Base-by-base conservation (phyloP, 2,329 filamentous ascomycete genomes). In the Aspergillus calidoustus region DNA sequence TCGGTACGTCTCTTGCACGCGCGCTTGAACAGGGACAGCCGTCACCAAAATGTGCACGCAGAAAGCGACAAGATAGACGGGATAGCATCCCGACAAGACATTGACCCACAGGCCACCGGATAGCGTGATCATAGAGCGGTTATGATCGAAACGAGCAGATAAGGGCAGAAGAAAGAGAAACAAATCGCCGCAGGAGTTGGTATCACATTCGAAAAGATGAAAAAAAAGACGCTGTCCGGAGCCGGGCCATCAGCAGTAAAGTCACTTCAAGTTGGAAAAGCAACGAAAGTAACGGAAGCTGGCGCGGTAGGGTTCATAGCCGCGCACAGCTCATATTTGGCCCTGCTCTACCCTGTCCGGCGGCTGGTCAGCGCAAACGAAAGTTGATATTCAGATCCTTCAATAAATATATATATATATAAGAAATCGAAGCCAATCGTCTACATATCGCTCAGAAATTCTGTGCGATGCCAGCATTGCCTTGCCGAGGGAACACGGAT, bases 381-480 rank as follows among this genome's bases (percentile, higher is more conserved):
- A 15, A 19, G 23, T 30, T 44, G 48, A 23, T 49, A n/a, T 49
- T 57, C 55, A 41, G 50, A 59, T 22, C 49, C 23, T 54, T 43
- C 53, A 48, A 30, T 46, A 48, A 57, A 38, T 58, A 62, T 58
- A 19, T 19, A 19, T 19, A 19, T 19, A 48, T 59, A 56, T 59
- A 44, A 38, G 51, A 57, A 52, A 59, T 47, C 13, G 17, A 44
- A 59, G 46, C 22, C 55, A 28, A n/a, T 31, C 25, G 23, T 17
- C 15, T 48, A 54, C 30, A 46, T 54, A 49, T 49, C 25, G 9
- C 22, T 66, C 86, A 98, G 72, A 99, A 99, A 78, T 99, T 99
- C 79, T 98, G 95, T 34, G 95, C 91, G 71, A 99, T 97, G 62
- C 95, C 95, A 44, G 92, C 92, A 71, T 91, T 96, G 38, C 87